Percentiles rank a stretch among this genome's conserved stretches.
phyloP scores from a whole-genome alignment of 139 green algal genomes.

The Coelastrella sp. region DNA sequence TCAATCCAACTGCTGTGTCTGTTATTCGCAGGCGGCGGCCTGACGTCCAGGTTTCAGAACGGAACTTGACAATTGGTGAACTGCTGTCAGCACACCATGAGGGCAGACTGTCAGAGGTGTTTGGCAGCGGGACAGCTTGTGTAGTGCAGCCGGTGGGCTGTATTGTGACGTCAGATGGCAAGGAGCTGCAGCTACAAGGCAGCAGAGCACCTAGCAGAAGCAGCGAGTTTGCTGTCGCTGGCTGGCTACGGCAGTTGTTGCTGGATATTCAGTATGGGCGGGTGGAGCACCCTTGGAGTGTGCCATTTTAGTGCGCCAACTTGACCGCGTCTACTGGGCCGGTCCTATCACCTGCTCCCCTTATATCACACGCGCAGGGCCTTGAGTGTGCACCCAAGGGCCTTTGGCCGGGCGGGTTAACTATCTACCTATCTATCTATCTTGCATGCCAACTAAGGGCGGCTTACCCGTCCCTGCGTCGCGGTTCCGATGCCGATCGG shows the following conservation, averaged over 20 bases:
- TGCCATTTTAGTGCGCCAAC: slow-evolving; percentile 49
- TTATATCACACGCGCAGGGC: no score
- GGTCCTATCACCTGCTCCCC: no score
- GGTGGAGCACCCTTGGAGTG: slow-evolving; percentile 57
- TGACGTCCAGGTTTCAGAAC: slow-evolving; percentile 66
- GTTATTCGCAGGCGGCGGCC: slow-evolving; percentile 2
- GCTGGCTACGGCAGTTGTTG: slow-evolving; percentile 55
- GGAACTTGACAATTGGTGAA: slow-evolving; percentile 53
- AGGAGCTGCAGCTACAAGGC: slow-evolving; percentile 14
- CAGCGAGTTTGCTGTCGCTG: slow-evolving; percentile 32
- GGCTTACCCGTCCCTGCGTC: no score
- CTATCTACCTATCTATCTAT: no score
- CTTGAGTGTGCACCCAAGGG: no score
- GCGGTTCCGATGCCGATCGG: no score
- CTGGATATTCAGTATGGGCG: slow-evolving; percentile 78
- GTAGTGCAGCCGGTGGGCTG: slow-evolving; percentile 81
- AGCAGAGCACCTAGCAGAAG: neutral
- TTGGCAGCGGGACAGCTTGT: slow-evolving; percentile 86
- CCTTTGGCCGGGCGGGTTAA: no score
- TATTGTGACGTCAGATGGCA: slow-evolving; percentile 56
- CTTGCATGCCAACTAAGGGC: no score
- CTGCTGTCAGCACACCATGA: slow-evolving; percentile 52
- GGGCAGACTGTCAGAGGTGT: slow-evolving; percentile 79
- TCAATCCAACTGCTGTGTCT: neutral
- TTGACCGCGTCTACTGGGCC: no score